Percentiles rank a stretch among this genome's conserved stretches.
Evolutionary conservation across 1,139 yeast species (phyloP).

Genomic region (Debaryomycetaceae sp.): DNA sequence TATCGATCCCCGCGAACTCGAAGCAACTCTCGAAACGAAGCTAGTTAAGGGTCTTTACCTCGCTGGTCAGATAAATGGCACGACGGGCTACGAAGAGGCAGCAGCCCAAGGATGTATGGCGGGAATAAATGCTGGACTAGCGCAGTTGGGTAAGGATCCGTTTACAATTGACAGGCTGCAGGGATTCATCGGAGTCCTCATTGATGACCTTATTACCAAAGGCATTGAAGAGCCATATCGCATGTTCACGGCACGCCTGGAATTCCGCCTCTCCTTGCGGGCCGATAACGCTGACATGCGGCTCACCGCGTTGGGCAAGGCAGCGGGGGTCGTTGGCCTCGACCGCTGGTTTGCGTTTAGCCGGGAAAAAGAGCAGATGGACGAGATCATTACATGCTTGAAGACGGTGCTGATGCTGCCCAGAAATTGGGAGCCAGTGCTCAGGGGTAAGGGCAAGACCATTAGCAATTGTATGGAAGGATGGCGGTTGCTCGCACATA

Average conservation of each 20-base stretch:
- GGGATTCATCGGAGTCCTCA: conserved; percentile 84
- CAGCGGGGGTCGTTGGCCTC: conserved; percentile 57
- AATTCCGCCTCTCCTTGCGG: conserved; percentile 78
- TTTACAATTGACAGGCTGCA: conserved; percentile 61
- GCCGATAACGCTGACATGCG: conserved; percentile 91
- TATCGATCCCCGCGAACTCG: conserved; percentile 84
- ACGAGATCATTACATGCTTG: conserved; percentile 35
- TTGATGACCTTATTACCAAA: conserved; percentile 88
- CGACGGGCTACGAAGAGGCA: conserved; percentile 98
- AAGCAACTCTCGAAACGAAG: conserved; percentile 72
- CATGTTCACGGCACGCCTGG: conserved; percentile 96
- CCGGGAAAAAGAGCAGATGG: conserved; percentile 36
- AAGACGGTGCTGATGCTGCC: conserved; percentile 39
- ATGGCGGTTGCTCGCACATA: conserved; percentile 35
- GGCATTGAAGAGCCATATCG: conserved; percentile 97
- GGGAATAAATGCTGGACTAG: conserved; percentile 82
- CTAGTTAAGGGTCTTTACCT: conserved; percentile 65
- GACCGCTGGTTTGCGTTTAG: conserved; percentile 43
- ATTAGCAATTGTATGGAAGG: conserved; percentile 33
- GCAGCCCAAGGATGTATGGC: conserved; percentile 95
- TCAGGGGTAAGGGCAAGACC: conserved; percentile 27
- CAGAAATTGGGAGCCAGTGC: conserved; percentile 48
- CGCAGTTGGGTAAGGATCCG: conserved; percentile 28
- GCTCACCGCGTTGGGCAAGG: conserved; percentile 58
- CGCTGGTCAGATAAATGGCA: conserved; percentile 98